Conservation (phyloP, 2,329 filamentous ascomycete species). For the Cladophialophora exuberans region DNA sequence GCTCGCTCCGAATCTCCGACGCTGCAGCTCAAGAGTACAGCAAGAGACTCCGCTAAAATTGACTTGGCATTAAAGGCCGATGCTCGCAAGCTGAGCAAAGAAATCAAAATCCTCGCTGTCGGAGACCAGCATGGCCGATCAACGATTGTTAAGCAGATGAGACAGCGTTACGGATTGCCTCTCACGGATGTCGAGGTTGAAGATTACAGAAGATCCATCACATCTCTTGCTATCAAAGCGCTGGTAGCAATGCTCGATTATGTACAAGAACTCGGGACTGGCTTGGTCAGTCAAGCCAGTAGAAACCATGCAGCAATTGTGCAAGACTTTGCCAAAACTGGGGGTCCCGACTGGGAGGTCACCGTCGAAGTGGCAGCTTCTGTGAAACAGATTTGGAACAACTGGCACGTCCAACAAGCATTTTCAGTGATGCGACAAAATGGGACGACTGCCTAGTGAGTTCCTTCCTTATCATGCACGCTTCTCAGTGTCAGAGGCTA, state of each 20-base stretch:
- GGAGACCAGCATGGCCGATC: conserved; percentile 24
- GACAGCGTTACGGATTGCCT: conserved; percentile 16
- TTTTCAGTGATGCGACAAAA: conserved; percentile 22
- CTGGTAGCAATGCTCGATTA: conserved; percentile 26
- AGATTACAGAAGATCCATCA: conserved; percentile 21
- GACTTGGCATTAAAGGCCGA: conserved; percentile 23
- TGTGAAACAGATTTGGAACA: conserved; percentile 21
- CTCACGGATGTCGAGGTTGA: conserved; percentile 21
- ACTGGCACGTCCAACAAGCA: conserved; percentile 23
- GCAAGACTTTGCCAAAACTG: conserved; percentile 16
- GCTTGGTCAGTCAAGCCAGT: conserved; percentile 19
- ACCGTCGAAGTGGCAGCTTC: background rate
- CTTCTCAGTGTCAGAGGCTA: too few relatives aligned
- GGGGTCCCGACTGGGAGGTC: conserved; percentile 17
- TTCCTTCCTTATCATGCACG: background rate
- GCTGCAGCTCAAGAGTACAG: conserved; percentile 10
- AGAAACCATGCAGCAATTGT: conserved; percentile 17
- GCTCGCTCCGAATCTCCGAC: conserved; percentile 13
- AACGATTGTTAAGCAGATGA: conserved; percentile 20
- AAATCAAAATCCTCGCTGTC: conserved; percentile 26
- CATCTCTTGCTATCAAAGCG: conserved; percentile 13
- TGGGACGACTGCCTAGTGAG: conserved; percentile 22
- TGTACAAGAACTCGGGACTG: conserved; percentile 13
- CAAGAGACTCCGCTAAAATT: conserved; percentile 22
- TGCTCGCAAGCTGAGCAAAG: conserved; percentile 18